Conservation (phyloP, 495 filamentous ascomycete species). For the Sporormia fimetaria region DNA sequence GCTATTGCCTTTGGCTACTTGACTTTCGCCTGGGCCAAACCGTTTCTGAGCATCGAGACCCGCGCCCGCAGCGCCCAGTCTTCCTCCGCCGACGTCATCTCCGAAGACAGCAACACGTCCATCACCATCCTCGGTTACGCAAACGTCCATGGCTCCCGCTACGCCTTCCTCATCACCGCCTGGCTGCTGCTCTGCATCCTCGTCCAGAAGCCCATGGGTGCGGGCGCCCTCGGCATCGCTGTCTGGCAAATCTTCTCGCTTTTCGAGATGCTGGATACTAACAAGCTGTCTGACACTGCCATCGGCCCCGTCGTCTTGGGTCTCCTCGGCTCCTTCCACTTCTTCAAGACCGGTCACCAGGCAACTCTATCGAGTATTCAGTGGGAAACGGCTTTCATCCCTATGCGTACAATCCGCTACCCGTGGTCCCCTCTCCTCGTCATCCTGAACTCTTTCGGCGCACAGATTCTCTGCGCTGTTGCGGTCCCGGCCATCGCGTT, state of each 20-base stretch:
- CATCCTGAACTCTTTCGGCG: constrained; percentile 74
- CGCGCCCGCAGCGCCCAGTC: constrained; percentile 5
- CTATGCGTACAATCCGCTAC: constrained; percentile 69
- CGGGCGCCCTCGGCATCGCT: constrained; percentile 65
- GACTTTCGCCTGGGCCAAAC: constrained; percentile 28
- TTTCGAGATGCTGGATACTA: constrained; percentile 76
- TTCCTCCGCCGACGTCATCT: constrained; percentile 26
- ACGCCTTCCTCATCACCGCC: constrained; percentile 70
- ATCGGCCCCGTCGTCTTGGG: constrained; percentile 79
- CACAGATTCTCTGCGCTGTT: constrained; percentile 69
- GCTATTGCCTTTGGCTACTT: constrained; percentile 47
- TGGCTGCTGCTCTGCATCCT: constrained; percentile 64
- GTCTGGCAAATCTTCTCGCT: constrained; percentile 78
- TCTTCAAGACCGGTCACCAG: constrained; percentile 97
- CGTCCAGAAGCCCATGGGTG: constrained; percentile 90
- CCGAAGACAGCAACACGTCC: constrained; percentile 35
- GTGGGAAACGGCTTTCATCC: constrained; percentile 95
- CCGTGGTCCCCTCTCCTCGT: constrained; percentile 81
- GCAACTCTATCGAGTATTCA: constrained; percentile 80
- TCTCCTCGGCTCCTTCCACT: constrained; percentile 79
- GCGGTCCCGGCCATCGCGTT: constrained; percentile 71
- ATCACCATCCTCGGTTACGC: constrained; percentile 81
- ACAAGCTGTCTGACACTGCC: constrained; percentile 52
- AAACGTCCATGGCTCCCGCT: constrained; percentile 84
- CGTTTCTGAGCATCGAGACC: constrained; percentile 31